Evolutionary conservation across 495 filamentous ascomycete species (phyloP).

Genomic region (Cladorrhinum samala): DNA sequence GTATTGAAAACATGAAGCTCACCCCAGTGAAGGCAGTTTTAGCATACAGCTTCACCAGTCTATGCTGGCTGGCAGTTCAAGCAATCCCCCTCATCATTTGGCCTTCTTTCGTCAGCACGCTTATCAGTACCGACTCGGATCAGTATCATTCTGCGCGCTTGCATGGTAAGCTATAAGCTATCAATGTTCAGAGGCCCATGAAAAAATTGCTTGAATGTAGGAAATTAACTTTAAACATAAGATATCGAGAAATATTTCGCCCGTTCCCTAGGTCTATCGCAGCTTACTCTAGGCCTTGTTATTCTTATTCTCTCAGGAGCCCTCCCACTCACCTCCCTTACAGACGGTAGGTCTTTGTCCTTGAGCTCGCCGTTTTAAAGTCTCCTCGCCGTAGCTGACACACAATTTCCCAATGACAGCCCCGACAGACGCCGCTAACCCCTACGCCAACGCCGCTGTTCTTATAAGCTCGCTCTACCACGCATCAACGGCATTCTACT

Average conservation of each 20-base stretch:
- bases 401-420: not conserved
- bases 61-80: constrained; percentile 63
- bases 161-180: not conserved
- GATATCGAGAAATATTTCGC: constrained; percentile 67
- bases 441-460: constrained; percentile 46
- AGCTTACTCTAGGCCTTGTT: constrained; percentile 60
- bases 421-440: constrained; percentile 23
- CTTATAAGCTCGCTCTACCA: constrained; percentile 64
- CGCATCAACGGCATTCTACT: constrained; percentile 54
- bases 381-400: no score
- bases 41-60: constrained; percentile 58
- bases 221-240: no score
- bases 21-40: constrained; percentile 52
- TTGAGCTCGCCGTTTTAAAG: no score
- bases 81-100: constrained; percentile 56
- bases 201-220: no score
- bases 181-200: no score
- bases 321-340: constrained; percentile 58
- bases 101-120: constrained; percentile 58
- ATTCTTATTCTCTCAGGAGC: constrained; percentile 65
- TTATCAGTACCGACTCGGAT: constrained; percentile 37
- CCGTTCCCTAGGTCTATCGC: constrained; percentile 59
- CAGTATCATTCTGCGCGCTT: not conserved
- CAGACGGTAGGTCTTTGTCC: constrained; percentile 24
- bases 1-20: not conserved